Evolutionary conservation across 2,329 filamentous ascomycete species (phyloP), one percentile per base, ranked within the genome.

Genomic region (Didymella glomerata): DNA sequence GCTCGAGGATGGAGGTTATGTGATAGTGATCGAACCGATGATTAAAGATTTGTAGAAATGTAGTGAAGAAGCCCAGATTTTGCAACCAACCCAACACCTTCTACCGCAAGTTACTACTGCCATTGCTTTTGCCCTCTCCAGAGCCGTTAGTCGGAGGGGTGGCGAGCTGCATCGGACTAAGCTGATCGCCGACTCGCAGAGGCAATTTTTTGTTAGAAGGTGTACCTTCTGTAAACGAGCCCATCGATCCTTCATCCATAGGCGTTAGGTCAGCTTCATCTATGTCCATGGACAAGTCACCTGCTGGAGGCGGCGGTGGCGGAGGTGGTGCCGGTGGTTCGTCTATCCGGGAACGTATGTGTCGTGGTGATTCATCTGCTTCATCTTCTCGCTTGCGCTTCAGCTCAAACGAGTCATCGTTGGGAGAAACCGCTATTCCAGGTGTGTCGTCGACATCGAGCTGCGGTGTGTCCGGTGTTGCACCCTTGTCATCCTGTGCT

Each of bases 121-220:
- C 50, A 24, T 47, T 72, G 9, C 11, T 28, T 45, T 40, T 54
- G 9, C 41, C 14, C 25, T 54, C 56, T 24, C 60, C 67, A 14
- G 70, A 72, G 36, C 74, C 73, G 42, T 76, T 77, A 11, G 73
- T 77, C 4, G 74, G 73, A 14, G 76, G 81, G 10, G 80, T 83
- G 4, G 80, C 81, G 22, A 80, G 77, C 61, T 83, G 81, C 65
- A 74, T 74, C 10, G 78, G 77, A 52, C 76, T 78, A 20, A 51
- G 46, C 24, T 67, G 49, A 4, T 57, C 63, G 22, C 61, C 64
- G 18, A 50, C 44, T n/a, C 57, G 54, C 2, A 64, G 9, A 2
- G 55, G 30, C 5, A 48, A 5, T 34, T 65, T 68, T 13, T 28
- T 54, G 14, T 62, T 54, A 5, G 46, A 40, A 14, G 45, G 40